These are phyloP conservation scores for Collybiopsis confluens DNA, from an alignment of 768 basidiomycete species.

Conservation along the genomic window DNA sequence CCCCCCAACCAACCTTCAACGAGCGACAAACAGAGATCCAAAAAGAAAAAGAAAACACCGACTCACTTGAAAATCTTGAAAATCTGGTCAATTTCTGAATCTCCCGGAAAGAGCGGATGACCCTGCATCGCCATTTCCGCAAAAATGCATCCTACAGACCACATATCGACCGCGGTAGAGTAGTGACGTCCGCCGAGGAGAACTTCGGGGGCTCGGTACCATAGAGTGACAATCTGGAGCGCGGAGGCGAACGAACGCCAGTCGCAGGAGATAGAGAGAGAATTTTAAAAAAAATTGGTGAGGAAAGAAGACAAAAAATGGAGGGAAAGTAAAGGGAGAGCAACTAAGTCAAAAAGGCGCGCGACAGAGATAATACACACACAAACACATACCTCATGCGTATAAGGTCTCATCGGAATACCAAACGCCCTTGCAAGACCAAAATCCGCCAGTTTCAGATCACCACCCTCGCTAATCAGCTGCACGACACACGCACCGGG, in stretches of 20 bases:
- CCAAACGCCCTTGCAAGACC: constrained; percentile 96
- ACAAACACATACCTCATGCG: constrained; percentile 78
- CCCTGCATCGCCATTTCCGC: constrained; percentile 98
- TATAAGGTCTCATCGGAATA: constrained; percentile 98
- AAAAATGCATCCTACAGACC: constrained; percentile 99
- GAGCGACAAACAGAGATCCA: not conserved
- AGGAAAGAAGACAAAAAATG: no score
- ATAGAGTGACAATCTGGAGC: constrained; percentile 90
- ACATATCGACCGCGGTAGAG: constrained; percentile 98
- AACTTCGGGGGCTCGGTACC: constrained; percentile 99
- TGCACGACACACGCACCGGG: no score
- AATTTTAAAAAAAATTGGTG: not conserved
- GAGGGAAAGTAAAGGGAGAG: not conserved
- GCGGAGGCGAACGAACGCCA: not conserved
- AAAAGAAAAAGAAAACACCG: constrained; percentile 2
- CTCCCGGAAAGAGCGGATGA: constrained; percentile 90
- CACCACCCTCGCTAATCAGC: constrained; percentile 83
- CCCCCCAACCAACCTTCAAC: no score
- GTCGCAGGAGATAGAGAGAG: constrained; percentile 5
- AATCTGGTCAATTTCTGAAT: constrained; percentile 99
- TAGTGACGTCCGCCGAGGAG: constrained; percentile 94
- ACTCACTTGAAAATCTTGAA: constrained; percentile 96
- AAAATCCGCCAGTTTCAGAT: constrained; percentile 95
- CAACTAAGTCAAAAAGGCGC: not conserved
- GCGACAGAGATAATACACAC: not conserved